A percentile compares a stretch with the other conserved stretches of the same genome.
Conservation (phyloP, 305 asterid species). For the Ilex paraguariensis region DNA sequence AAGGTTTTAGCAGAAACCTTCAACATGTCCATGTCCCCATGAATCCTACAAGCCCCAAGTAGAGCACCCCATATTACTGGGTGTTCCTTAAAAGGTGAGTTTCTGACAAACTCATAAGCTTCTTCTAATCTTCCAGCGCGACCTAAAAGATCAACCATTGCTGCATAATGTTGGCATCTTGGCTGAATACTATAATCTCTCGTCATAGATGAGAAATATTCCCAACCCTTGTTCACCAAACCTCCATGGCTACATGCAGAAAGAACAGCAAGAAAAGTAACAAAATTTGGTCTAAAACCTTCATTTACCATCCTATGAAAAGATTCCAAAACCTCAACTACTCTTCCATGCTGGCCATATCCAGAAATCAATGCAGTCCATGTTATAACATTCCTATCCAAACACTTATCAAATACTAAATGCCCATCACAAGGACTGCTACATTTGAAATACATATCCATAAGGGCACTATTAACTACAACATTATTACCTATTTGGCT, state of each 20-base stretch:
- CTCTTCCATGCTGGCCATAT: conserved; percentile 76
- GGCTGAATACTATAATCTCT: conserved; percentile 73
- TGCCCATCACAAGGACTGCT: conserved; percentile 66
- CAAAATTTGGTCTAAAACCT: conserved; percentile 77
- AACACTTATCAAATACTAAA: conserved; percentile 55
- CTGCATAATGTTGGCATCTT: conserved; percentile 67
- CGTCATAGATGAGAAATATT: conserved; percentile 62
- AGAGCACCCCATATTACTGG: conserved; percentile 90
- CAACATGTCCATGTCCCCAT: conserved; percentile 66
- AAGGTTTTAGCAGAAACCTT: conserved; percentile 73
- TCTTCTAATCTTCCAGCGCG: conserved; percentile 81
- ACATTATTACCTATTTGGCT: conserved; percentile 51
- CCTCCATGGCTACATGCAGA: conserved; percentile 92
- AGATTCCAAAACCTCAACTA: conserved; percentile 49
- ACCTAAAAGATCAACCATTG: conserved; percentile 81
- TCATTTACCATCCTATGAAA: conserved; percentile 72
- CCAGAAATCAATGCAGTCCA: conserved; percentile 87
- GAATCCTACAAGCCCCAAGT: conserved; percentile 75
- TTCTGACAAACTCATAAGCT: conserved; percentile 55
- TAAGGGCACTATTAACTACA: conserved; percentile 74
- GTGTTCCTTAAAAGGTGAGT: conserved; percentile 60
- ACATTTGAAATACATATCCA: conserved; percentile 97
- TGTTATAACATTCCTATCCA: conserved; percentile 64
- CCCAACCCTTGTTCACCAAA: conserved; percentile 61
- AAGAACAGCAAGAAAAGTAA: conserved; percentile 82